Percentiles rank a stretch among this genome's conserved stretches.
Conservation (phyloP, 2,329 filamentous ascomycete species). For the Pseudopyricularia cyperi region DNA sequence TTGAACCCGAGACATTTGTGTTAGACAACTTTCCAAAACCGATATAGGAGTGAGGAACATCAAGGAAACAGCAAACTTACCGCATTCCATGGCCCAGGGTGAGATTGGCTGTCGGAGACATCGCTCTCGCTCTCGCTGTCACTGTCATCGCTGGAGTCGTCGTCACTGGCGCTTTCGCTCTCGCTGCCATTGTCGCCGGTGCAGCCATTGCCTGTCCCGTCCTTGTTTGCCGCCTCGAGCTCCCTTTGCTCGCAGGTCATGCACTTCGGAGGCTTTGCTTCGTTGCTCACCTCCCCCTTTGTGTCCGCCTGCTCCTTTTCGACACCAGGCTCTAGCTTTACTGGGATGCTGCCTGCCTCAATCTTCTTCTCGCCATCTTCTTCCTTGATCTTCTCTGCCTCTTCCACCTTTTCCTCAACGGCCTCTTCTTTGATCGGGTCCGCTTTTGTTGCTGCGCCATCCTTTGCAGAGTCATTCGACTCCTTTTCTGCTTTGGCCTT, state of each 20-base stretch:
- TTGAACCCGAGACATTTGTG: neutral
- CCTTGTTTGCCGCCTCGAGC: slow-evolving; percentile 1
- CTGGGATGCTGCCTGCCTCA: neutral
- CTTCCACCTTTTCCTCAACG: slow-evolving; percentile 1
- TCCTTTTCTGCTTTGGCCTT: slow-evolving; percentile 12
- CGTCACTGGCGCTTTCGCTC: slow-evolving; percentile 6
- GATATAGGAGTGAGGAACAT: neutral
- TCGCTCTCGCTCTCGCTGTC: neutral
- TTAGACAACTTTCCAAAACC: neutral
- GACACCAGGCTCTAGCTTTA: neutral
- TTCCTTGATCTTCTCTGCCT: slow-evolving; percentile 1
- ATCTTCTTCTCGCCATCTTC: slow-evolving; percentile 2
- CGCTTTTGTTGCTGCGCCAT: slow-evolving; percentile 4
- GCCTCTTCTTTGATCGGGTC: slow-evolving; percentile 6
- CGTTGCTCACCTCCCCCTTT: neutral
- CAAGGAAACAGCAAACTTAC: slow-evolving; percentile 8
- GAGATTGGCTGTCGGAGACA: slow-evolving; percentile 1
- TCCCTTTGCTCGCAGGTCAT: slow-evolving; percentile 4
- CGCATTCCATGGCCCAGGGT: slow-evolving; percentile 23
- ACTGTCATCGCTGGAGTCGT: neutral
- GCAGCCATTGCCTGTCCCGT: neutral
- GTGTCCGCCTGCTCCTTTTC: neutral
- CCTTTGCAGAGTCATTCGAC: slow-evolving; percentile 6
- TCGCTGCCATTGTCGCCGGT: slow-evolving; percentile 4
- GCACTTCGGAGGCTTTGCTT: slow-evolving; percentile 8